Percentiles rank a stretch among this genome's conserved stretches.
phyloP scores from a whole-genome alignment of 139 green algal species.

The Chlorella sorokiniana region DNA sequence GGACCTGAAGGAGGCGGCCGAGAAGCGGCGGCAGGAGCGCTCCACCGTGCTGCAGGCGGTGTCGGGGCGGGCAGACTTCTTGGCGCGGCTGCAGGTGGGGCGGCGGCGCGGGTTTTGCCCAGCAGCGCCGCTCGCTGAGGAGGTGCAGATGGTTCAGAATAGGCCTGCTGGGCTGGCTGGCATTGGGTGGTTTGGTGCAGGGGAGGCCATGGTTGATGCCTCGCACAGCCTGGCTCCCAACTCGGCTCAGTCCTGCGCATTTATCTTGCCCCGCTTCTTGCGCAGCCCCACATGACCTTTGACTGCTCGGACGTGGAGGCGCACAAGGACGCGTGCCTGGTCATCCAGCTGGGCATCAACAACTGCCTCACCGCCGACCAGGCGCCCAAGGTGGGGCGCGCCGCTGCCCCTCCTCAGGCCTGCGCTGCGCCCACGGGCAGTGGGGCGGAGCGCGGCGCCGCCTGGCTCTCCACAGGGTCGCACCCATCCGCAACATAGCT shows the following conservation, averaged over 20 bases:
- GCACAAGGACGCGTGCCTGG: constrained; percentile 36
- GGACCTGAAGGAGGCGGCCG: constrained; percentile 90
- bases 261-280: neutral
- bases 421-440: too few relatives aligned
- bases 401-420: too few relatives aligned
- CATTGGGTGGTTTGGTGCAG: too few relatives aligned
- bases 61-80: constrained; percentile 44
- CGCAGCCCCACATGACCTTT: constrained; percentile 72
- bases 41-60: constrained; percentile 40
- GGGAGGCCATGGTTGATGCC: too few relatives aligned
- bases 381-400: constrained; percentile 24
- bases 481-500: too few relatives aligned
- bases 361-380: constrained; percentile 33
- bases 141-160: too few relatives aligned
- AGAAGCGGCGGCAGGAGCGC: constrained; percentile 68
- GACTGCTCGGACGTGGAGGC: constrained; percentile 64
- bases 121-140: too few relatives aligned
- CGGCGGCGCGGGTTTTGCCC: neutral
- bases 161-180: too few relatives aligned
- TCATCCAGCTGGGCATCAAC: constrained; percentile 50
- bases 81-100: constrained; percentile 17
- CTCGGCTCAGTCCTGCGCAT: too few relatives aligned
- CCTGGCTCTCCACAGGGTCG: too few relatives aligned
- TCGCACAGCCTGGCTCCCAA: too few relatives aligned
- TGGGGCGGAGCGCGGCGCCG: too few relatives aligned